Evolutionary conservation across 192 early-diverging fungal genomes (phyloP).

Genomic region (Endogone sp.): DNA sequence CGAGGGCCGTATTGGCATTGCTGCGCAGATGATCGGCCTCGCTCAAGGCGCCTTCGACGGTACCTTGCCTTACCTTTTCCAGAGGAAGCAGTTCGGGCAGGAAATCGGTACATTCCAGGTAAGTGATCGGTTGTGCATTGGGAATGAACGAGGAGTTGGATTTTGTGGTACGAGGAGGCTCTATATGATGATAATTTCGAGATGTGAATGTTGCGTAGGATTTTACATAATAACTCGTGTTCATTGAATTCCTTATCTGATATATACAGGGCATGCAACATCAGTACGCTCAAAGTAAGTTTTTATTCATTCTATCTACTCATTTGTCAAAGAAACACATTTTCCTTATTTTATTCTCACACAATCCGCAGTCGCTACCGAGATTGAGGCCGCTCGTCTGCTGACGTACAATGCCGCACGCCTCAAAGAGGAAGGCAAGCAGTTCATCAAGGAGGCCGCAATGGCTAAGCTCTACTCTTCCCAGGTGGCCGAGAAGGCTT

Average conservation of each 20-base stretch:
- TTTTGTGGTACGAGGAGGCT: neutral
- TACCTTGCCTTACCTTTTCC: constrained; percentile 86
- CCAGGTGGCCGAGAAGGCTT: constrained; percentile 87
- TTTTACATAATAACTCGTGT: too few relatives aligned
- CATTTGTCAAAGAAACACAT: too few relatives aligned
- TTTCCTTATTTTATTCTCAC: too few relatives aligned
- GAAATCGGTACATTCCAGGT: constrained; percentile 79
- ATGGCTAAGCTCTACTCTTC: constrained; percentile 98
- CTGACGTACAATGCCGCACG: constrained; percentile 97
- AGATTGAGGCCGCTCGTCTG: constrained; percentile 95
- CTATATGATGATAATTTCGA: too few relatives aligned
- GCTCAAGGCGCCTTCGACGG: constrained; percentile 92
- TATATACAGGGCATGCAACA: constrained; percentile 43
- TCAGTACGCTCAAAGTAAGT: constrained; percentile 55
- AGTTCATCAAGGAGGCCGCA: constrained; percentile 94
- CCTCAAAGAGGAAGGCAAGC: constrained; percentile 87
- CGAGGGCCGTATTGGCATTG: constrained; percentile 98
- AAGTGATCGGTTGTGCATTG: neutral
- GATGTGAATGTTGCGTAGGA: too few relatives aligned
- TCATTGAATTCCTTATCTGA: too few relatives aligned
- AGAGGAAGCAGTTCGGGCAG: constrained; percentile 92
- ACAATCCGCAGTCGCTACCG: constrained; percentile 66
- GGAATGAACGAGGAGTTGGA: neutral
- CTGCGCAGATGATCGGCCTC: constrained; percentile 96
- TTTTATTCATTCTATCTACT: too few relatives aligned